Conservation (phyloP, 2,329 filamentous ascomycete species). For the Alternaria brassicae region DNA sequence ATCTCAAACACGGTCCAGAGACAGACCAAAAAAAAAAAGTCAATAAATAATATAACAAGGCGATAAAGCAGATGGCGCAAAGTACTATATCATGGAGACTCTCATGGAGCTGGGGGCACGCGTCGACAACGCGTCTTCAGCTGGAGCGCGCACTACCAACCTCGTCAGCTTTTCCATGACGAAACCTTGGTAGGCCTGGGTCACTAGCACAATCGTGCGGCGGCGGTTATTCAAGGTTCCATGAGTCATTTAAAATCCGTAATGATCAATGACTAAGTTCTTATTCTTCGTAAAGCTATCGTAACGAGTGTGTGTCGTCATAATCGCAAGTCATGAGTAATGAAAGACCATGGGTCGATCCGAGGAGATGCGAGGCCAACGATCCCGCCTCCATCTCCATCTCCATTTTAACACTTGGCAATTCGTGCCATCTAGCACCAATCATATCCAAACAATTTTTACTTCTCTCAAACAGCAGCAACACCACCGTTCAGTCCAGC, state of each 20-base stretch:
- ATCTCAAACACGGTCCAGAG: not conserved
- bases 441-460: not conserved
- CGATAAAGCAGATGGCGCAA: not conserved
- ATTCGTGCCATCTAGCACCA: constrained; percentile 9
- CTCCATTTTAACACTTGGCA: not conserved
- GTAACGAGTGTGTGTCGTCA: not conserved
- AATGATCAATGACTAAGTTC: not conserved
- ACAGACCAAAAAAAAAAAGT: too few relatives aligned
- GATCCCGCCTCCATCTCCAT: not conserved
- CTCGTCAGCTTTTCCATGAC: not conserved
- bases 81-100: not conserved
- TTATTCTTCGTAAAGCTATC: constrained; percentile 1
- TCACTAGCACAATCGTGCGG: not conserved
- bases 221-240: not conserved
- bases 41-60: not conserved
- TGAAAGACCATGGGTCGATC: constrained; percentile 21
- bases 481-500: constrained; percentile 28
- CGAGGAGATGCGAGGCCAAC: constrained; percentile 4
- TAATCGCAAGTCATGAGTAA: not conserved
- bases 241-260: not conserved
- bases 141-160: not conserved
- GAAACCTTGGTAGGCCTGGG: not conserved
- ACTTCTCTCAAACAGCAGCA: constrained; percentile 23
- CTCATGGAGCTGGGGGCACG: not conserved
- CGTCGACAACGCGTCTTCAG: not conserved